These are phyloP conservation scores for Arabidopsis suecica DNA, from an alignment of 345 rosid species.

Conservation along the genomic window DNA sequence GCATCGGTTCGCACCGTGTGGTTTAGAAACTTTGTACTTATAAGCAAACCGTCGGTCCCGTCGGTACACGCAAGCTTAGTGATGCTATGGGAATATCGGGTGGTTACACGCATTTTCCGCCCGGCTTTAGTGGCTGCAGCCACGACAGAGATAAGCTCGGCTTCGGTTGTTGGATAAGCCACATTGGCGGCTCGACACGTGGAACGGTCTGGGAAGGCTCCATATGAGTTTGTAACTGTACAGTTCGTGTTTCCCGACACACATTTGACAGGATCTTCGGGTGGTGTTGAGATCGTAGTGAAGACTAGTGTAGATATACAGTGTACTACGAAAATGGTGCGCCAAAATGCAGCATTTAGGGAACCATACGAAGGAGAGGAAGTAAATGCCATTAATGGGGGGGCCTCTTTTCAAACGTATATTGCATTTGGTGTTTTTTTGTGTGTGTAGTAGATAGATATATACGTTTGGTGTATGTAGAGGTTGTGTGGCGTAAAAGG, in stretches of 20 bases:
- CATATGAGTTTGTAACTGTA: constrained; percentile 79
- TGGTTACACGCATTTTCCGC: constrained; percentile 70
- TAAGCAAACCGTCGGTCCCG: constrained; percentile 60
- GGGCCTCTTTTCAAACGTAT: background rate
- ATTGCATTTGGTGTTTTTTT: constrained; percentile 11
- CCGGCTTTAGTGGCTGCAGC: constrained; percentile 58
- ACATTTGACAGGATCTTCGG: constrained; percentile 72
- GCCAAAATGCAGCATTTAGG: constrained; percentile 30
- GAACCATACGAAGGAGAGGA: background rate
- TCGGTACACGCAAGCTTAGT: constrained; percentile 77
- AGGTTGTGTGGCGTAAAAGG: constrained; percentile 42
- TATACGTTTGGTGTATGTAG: constrained; percentile 18
- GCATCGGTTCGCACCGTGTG: constrained; percentile 42
- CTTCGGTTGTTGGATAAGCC: constrained; percentile 64
- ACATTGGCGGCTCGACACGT: constrained; percentile 64
- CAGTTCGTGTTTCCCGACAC: constrained; percentile 49
- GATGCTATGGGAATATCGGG: constrained; percentile 73
- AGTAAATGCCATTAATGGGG: constrained; percentile 21
- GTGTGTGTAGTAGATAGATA: no score
- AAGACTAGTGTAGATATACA: constrained; percentile 34
- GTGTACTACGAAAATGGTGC: constrained; percentile 22
- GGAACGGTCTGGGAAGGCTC: constrained; percentile 72
- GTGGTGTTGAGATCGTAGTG: constrained; percentile 54
- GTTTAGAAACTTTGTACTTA: constrained; percentile 72
- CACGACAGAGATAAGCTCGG: constrained; percentile 57